Base-by-base conservation (phyloP, 2,329 filamentous ascomycete genomes). In the Mycosphaerella sp. region DNA sequence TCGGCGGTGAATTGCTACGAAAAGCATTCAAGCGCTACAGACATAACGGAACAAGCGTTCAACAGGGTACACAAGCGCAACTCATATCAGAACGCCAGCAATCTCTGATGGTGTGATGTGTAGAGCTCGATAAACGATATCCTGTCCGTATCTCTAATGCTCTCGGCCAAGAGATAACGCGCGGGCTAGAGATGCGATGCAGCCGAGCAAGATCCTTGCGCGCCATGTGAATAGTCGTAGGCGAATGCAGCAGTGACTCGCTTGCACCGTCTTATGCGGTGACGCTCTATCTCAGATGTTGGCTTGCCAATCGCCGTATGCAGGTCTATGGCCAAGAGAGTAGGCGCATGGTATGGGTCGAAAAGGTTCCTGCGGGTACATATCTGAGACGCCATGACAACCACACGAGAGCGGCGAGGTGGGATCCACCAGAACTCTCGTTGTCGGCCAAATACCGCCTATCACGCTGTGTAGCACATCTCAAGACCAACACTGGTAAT, bases 131-230 rank as follows among this genome's bases (percentile, higher is more conserved):
- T 34, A 34, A 34, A 34, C 30, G 9, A 34, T 34, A 46, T 14
- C 36, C 28, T 9, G 16, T n/a, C 44, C 44, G 32, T 39, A 30
- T 46, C 44, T 54, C 35, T 34, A 44, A 9, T 40, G 41, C 45
- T 32, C 36, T 49, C 36, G 46, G 52, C 47, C 47, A 44, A 41
- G 36, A 46, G 52, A 50, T 50, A 46, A 49, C 47, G 43, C 41
- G 28, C 32, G 40, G 30, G 40, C 36, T 35, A 45, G 35, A 37
- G 45, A 44, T 44, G 41, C 39, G 35, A 14, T 21, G 35, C 36
- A 8, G 30, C 30, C 8, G 17, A 10, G 5, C 30, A 34, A 34
- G 10, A 34, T 34, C 30, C 30, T 34, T 34, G 30, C 13, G 10
- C 13, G 30, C 30, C 30, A 34, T 34, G 30, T 34, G 30, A 21